Base-by-base conservation (phyloP, 768 basidiomycete genomes). In the Boletales sp. region DNA sequence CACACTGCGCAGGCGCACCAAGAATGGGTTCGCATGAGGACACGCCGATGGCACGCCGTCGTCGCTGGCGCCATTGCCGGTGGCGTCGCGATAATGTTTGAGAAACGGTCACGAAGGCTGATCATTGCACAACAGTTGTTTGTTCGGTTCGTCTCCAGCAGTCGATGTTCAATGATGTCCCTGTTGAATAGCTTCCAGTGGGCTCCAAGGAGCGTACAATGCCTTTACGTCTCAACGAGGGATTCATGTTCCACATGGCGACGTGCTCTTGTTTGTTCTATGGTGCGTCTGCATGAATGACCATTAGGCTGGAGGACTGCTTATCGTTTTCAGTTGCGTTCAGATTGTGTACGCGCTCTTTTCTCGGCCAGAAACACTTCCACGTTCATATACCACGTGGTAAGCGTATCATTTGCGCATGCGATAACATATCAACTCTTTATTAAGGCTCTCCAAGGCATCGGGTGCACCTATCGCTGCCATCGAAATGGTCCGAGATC, bases 171-270 rank as follows among this genome's bases (percentile, higher is more conserved):
- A 7, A 14, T 31, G 42, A 29, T 17, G 34, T 4, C n/a, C 19
- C 35, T 46, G 17, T 15, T 55, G 21, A 58, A 43, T 18, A 17
- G 31, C 31, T 47, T 29, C 21, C 47, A 91, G 93, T 41, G 94
- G 94, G 3, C 73, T 97, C 8, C 94, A 97, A 66, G 94, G 91
- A 2, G 82, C 85, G 1, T 95, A 89, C 65, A 95, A 94, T 60
- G 78, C 82, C 8, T 85, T 83, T 58, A 82, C 90, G 2, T 75
- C 76, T 2, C 80, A 79, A 56, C 79, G 79, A 29, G 82, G 82
- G 29, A 74, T 94, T 39, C 72, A 71, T 39, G 74, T 97, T 14
- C 94, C 93, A 1, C 76, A 93, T 63, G 94, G 94, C 5, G 88
- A 86, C 42, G 79, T 90, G 1, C 65, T 94, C 8, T 78, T 95